These are phyloP conservation scores for Russula compacta DNA, from an alignment of 768 basidiomycete genomes.

Conservation along the genomic window DNA sequence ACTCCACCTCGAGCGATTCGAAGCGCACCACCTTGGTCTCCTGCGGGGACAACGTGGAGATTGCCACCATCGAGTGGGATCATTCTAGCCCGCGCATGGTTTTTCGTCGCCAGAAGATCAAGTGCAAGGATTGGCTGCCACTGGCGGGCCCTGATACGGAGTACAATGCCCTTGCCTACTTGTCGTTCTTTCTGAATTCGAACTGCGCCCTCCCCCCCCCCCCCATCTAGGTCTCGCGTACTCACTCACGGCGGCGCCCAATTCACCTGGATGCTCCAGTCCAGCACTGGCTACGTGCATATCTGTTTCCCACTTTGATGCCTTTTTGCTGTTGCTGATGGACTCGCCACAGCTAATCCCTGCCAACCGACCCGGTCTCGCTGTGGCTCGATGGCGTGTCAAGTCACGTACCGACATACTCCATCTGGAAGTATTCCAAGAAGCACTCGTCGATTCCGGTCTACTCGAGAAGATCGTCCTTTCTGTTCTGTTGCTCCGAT, in stretches of 20 bases:
- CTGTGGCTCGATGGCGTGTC: constrained; percentile 1
- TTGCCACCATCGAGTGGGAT: constrained; percentile 4
- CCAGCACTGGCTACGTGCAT: neutral
- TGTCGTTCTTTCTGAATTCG: neutral
- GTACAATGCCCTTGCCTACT: neutral
- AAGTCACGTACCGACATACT: neutral
- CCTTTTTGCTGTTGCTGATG: neutral
- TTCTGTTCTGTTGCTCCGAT: constrained; percentile 2
- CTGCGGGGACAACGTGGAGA: neutral
- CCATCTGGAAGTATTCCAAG: neutral
- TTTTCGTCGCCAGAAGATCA: neutral
- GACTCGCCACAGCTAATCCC: neutral
- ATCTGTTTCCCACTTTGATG: neutral
- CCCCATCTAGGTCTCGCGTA: neutral
- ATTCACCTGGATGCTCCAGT: neutral
- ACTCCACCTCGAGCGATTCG: neutral
- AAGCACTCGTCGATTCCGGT: neutral
- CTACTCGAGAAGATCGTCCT: constrained; percentile 3
- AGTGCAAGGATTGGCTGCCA: constrained; percentile 3
- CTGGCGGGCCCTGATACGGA: neutral
- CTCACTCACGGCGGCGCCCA: neutral
- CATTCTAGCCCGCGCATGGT: constrained; percentile 3
- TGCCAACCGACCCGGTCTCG: constrained; percentile 2
- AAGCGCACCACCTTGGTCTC: neutral
- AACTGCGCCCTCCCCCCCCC: neutral